Base-by-base conservation (phyloP, 441 rosid genomes). In the California macrophylla region DNA sequence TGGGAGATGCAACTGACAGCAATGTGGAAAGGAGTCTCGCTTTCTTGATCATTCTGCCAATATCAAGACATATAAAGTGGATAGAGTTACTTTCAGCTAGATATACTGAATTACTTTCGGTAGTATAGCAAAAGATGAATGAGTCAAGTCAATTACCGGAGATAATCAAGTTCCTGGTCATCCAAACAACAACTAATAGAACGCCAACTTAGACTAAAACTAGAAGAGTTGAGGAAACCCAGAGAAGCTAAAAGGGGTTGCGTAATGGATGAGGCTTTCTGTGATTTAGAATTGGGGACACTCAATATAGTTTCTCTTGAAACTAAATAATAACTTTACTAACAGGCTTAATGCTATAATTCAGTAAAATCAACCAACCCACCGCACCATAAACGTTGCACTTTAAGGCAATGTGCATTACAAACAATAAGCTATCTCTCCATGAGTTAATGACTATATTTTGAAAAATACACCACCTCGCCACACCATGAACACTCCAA, bases 11-110 rank as follows among this genome's bases (percentile, higher is more conserved):
- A 91, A 70, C 87, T 87, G 67, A 89, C 77, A 66, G 92, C 87
- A 68, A 84, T 62, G 68, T 84, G 91, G 81, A 94, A 90, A 83
- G 90, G 96, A 69, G 80, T 82, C 75, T 85, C 97, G 36, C 82
- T 79, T 81, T 79, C 82, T 69, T 72, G 78, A 69, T 81, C 88
- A 69, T 82, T 83, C 96, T 94, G 84, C 67, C 71, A 74, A 73
- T 38, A 76, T 24, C 20, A 6, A 64, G 52, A 77, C 76, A 75
- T n/a, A 45, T 34, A 67, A 23, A 23, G 26, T 54, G 25, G 62
- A 69, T 32, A 21, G 66, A 25, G 60, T n/a, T 70, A 25, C 40
- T 16, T 21, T 12, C 42, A 34, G 42, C 69, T 62, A 4, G 23
- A 15, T 32, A 61, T 25, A 42, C 24, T 15, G 28, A 60, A 25